Conservation (phyloP, 371 early-diverging fungal species). For the Conidiobolus incongruus region DNA sequence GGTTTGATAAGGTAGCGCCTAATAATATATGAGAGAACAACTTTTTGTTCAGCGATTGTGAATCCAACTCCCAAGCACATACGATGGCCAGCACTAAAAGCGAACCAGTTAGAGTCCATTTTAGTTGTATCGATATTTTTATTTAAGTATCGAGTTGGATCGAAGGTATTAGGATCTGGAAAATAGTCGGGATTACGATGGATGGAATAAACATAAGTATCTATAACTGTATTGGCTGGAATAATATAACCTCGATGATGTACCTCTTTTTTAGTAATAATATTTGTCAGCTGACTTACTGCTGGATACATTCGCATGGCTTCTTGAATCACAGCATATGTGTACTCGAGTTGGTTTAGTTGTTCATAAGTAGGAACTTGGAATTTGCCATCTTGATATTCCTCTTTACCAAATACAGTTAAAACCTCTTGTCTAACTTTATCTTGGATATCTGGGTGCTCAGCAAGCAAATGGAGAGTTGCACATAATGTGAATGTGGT, state of each 20-base stretch:
- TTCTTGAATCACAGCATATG: conserved; percentile 18
- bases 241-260: background rate
- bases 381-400: background rate
- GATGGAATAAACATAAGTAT: conserved; percentile 6
- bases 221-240: conserved; percentile 8
- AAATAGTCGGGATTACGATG: conserved; percentile 11
- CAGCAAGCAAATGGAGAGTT: background rate
- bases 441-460: conserved; percentile 1
- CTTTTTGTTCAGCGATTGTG: conserved; percentile 23
- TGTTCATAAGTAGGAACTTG: conserved; percentile 9
- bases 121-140: background rate
- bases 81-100: conserved; percentile 8
- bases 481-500: conserved; percentile 1
- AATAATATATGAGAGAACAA: conserved; percentile 20
- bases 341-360: conserved; percentile 14
- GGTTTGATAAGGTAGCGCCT: background rate
- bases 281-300: conserved; percentile 1
- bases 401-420: background rate
- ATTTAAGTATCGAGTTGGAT: conserved; percentile 12
- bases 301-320: conserved; percentile 16
- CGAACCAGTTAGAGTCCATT: background rate
- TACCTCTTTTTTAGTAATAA: background rate
- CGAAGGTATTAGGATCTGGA: conserved; percentile 10
- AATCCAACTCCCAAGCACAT: conserved; percentile 29
- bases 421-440: background rate